Conservation (phyloP, 305 asterid species). For the Nicotiana rustica region DNA sequence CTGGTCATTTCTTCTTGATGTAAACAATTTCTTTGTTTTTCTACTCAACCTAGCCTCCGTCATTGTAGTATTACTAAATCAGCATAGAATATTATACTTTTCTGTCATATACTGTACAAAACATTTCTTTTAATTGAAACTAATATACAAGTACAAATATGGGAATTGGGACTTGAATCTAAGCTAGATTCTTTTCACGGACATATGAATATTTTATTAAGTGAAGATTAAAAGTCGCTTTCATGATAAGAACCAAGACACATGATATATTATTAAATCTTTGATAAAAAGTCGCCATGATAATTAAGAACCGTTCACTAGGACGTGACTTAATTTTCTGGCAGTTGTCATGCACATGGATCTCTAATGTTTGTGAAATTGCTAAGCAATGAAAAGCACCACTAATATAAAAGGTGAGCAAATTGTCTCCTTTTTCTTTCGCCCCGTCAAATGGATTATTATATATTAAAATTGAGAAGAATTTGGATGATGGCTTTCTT, state of each 20-base stretch:
- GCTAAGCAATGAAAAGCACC: not conserved
- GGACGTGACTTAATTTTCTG: slow-evolving; percentile 4
- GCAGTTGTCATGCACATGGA: slow-evolving; percentile 11
- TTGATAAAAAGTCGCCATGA: not conserved
- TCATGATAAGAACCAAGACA: not conserved
- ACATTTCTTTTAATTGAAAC: not conserved
- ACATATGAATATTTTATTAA: not conserved
- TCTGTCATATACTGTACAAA: slow-evolving; percentile 18
- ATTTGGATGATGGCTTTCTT: not conserved
- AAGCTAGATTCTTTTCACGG: not conserved
- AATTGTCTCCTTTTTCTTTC: not conserved
- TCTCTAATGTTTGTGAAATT: not conserved
- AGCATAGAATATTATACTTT: not conserved
- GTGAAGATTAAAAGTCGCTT: not conserved
- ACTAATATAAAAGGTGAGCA: not conserved
- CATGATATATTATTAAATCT: not conserved
- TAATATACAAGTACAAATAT: not conserved
- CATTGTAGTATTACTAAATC: too few species aligned
- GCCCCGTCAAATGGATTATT: not conserved
- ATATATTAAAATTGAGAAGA: not conserved
- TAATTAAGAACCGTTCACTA: not conserved
- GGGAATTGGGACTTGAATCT: not conserved
- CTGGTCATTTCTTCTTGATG: too few species aligned
- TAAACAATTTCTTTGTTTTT: too few species aligned
- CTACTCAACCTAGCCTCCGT: too few species aligned